Percentiles rank a stretch among this genome's conserved stretches.
Conservation (phyloP, 352 stramenopile species). For the Peronospora destructor region DNA sequence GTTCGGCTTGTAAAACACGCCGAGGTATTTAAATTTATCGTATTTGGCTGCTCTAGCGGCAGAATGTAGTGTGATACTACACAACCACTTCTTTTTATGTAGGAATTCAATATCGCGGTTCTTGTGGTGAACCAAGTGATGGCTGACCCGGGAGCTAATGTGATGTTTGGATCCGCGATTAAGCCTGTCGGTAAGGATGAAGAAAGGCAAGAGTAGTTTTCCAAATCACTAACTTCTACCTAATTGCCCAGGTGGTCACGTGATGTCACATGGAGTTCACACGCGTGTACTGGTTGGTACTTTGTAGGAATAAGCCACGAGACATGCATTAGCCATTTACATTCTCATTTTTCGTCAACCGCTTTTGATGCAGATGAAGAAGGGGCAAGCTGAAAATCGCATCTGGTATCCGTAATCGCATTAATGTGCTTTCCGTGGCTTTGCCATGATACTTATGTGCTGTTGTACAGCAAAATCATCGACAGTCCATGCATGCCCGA, state of each 20-base stretch:
- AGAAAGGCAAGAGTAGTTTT: neutral
- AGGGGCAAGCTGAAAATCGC: conserved; percentile 86
- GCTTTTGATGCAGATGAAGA: conserved; percentile 62
- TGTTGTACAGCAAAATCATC: conserved; percentile 60
- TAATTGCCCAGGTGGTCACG: conserved; percentile 45
- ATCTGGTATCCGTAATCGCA: conserved; percentile 49
- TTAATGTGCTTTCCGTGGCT: neutral
- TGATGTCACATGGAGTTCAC: conserved; percentile 97
- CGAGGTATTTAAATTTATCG: conserved; percentile 34
- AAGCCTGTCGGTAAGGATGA: conserved; percentile 68
- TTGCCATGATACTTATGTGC: neutral
- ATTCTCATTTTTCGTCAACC: conserved; percentile 3
- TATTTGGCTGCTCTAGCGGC: too few relatives aligned
- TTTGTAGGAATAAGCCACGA: neutral
- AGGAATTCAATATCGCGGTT: conserved; percentile 93
- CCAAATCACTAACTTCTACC: neutral
- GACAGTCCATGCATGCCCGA: conserved; percentile 84
- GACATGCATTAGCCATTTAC: neutral
- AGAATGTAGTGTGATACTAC: neutral
- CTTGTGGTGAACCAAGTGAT: conserved; percentile 90
- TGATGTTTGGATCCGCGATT: conserved; percentile 78
- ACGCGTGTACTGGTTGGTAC: conserved; percentile 85
- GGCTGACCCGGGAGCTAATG: conserved; percentile 75
- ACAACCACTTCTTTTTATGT: neutral
- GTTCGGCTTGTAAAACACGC: conserved; percentile 77